Percentiles rank a stretch among this genome's conserved stretches.
Conservation (phyloP, 352 stramenopile species). For the Pythium oligandrum region DNA sequence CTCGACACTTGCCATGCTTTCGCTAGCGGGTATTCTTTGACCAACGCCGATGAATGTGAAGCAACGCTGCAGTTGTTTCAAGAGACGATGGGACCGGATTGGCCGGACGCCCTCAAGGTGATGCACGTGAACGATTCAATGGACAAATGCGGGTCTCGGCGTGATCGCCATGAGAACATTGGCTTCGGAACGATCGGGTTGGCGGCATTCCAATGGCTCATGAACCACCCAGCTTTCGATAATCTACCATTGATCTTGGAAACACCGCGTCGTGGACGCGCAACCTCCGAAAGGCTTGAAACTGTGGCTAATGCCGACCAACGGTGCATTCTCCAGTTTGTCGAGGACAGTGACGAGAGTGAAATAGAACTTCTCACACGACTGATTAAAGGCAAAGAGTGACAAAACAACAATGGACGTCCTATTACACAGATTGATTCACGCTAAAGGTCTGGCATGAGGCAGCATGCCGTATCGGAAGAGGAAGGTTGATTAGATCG, state of each 20-base stretch:
- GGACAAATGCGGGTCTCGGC: slow-evolving; percentile 18
- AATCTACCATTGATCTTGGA: slow-evolving; percentile 44
- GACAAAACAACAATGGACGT: too few species aligned
- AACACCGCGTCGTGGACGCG: slow-evolving; percentile 22
- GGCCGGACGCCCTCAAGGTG: slow-evolving; percentile 30
- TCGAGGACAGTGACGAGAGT: slow-evolving; percentile 12
- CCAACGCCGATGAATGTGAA: slow-evolving; percentile 21
- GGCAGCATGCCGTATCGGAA: too few species aligned
- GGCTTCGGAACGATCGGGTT: slow-evolving; percentile 26
- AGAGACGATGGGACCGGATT: slow-evolving; percentile 18
- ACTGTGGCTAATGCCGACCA: slow-evolving; percentile 1
- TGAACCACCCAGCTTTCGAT: slow-evolving; percentile 32
- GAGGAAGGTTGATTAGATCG: too few species aligned
- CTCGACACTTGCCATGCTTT: slow-evolving; percentile 44
- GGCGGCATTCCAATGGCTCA: slow-evolving; percentile 30
- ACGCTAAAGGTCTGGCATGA: too few species aligned
- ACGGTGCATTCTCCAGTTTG: slow-evolving; percentile 2
- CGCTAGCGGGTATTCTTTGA: slow-evolving; percentile 25
- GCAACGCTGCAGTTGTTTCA: slow-evolving; percentile 30
- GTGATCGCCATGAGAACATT: slow-evolving; percentile 43
- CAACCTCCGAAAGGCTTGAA: not conserved
- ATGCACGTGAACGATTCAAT: slow-evolving; percentile 49
- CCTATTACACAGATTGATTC: too few species aligned
- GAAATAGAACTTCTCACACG: slow-evolving; percentile 17
- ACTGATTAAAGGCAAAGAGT: slow-evolving; percentile 1